Percentiles rank a stretch among this genome's conserved stretches.
These are phyloP conservation scores for Coccomyxa sp. DNA, from an alignment of 139 green algal species.

Conservation along the genomic window DNA sequence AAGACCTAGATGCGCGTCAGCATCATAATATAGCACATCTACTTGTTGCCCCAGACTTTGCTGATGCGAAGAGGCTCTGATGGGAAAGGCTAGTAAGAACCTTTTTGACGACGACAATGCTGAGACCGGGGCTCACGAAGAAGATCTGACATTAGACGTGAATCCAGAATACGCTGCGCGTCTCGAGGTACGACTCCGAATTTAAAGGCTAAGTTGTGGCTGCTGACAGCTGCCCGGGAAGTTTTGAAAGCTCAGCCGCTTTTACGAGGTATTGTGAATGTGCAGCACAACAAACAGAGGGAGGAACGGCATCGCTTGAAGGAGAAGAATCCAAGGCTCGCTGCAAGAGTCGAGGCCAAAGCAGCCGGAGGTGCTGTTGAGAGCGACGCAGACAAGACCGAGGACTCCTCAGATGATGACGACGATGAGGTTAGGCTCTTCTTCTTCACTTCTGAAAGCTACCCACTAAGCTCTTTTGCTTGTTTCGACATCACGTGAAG, in stretches of 20 bases:
- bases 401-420: not conserved
- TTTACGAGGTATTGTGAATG: too few species aligned
- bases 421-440: not conserved
- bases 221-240: too few species aligned
- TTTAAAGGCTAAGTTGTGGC: too few species aligned
- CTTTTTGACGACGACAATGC: conserved; percentile 61
- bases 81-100: too few species aligned
- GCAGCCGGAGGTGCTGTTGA: not conserved
- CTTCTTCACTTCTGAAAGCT: not conserved
- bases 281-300: conserved; percentile 79
- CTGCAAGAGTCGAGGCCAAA: conserved; percentile 38
- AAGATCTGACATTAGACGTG: conserved; percentile 24
- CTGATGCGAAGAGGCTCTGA: too few species aligned
- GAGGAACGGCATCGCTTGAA: conserved; percentile 77
- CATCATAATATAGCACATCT: too few species aligned
- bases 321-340: conserved; percentile 71
- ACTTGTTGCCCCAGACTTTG: too few species aligned
- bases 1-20: too few species aligned
- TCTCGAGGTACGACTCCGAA: conserved; percentile 57
- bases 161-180: conserved; percentile 67
- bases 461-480: not conserved
- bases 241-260: too few species aligned
- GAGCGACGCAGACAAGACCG: not conserved
- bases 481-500: not conserved
- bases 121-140: too few species aligned